Evolutionary conservation across 2,329 filamentous ascomycete genomes (phyloP).

Genomic region (Sporothrix sp.): DNA sequence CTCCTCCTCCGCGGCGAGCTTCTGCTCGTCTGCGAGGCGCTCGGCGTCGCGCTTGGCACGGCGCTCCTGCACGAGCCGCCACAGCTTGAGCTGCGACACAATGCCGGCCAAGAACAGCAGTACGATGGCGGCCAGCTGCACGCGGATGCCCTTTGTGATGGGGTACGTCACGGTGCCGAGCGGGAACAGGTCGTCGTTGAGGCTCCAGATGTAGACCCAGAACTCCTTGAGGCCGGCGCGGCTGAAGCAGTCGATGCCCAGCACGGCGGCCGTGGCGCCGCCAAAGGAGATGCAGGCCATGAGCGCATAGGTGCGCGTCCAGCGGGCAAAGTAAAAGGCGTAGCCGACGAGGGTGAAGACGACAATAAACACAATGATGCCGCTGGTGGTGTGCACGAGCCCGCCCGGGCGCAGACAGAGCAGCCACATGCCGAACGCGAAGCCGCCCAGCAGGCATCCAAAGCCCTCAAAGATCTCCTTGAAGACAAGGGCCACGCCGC

Average conservation of each 20-base stretch:
- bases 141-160: conserved; percentile 73
- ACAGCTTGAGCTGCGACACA: conserved; percentile 76
- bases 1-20: conserved; percentile 56
- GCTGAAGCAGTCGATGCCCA: conserved; percentile 88
- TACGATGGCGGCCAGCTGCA: conserved; percentile 70
- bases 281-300: conserved; percentile 70
- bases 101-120: conserved; percentile 66
- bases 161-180: conserved; percentile 69
- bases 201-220: conserved; percentile 81
- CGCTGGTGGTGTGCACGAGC: conserved; percentile 50
- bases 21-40: conserved; percentile 39
- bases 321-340: conserved; percentile 66
- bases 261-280: conserved; percentile 66
- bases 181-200: conserved; percentile 76
- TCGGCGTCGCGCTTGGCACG: conserved; percentile 44
- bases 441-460: conserved; percentile 81
- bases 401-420: conserved; percentile 68
- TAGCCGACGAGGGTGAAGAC: conserved; percentile 60
- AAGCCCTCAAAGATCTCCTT: conserved; percentile 70
- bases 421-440: conserved; percentile 85
- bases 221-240: conserved; percentile 90
- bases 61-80: conserved; percentile 65
- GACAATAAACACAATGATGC: conserved; percentile 66
- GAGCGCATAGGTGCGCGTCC: conserved; percentile 67
- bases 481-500: conserved; percentile 66